A percentile compares a stretch with the other conserved stretches of the same genome.
phyloP scores from a whole-genome alignment of 176 grass and related monocot species.

The Bolboschoenus planiculmis region DNA sequence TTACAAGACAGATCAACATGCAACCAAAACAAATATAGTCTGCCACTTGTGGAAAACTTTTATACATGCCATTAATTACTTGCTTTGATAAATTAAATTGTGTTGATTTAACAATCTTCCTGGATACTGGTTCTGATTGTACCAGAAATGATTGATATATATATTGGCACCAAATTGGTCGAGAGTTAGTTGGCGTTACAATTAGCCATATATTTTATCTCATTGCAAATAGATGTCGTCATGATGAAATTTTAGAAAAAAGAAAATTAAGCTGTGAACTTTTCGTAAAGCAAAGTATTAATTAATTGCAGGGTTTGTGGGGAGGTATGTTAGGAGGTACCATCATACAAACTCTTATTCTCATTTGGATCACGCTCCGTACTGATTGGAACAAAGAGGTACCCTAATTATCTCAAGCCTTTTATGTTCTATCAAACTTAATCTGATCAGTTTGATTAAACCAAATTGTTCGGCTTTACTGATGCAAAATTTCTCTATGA shows the following conservation, averaged over 20 bases:
- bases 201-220: background rate
- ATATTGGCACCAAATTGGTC: background rate
- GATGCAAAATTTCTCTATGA: background rate
- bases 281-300: background rate
- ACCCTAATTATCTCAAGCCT: background rate
- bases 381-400: slow-evolving; percentile 94
- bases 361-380: slow-evolving; percentile 70
- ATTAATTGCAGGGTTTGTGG: slow-evolving; percentile 62
- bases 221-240: background rate
- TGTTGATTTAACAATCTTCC: background rate
- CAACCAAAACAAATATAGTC: background rate
- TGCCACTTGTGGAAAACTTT: background rate
- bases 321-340: slow-evolving; percentile 76
- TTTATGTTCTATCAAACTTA: background rate
- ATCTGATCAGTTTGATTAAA: background rate
- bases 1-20: background rate
- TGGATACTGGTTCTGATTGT: background rate
- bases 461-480: background rate
- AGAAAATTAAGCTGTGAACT: background rate
- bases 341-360: slow-evolving; percentile 56
- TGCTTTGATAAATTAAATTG: background rate
- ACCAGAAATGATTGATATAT: background rate
- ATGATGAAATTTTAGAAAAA: background rate
- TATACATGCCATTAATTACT: background rate
- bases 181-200: background rate